phyloP scores from a whole-genome alignment of 2,329 filamentous ascomycete species.

The Penicillium sp. region DNA sequence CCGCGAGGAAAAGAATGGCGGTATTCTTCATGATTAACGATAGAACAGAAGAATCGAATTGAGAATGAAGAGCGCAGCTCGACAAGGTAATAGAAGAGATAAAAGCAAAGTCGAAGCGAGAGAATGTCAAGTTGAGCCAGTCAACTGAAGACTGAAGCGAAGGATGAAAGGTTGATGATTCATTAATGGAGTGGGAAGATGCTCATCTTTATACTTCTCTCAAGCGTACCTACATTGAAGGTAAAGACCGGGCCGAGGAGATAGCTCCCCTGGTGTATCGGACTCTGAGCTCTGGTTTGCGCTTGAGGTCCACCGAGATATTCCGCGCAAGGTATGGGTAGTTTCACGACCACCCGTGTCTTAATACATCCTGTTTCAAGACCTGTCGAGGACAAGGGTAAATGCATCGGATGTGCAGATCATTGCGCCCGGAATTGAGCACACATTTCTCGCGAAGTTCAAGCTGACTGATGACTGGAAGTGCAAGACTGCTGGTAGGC shows the following conservation, averaged over 20 bases:
- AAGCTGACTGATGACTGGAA: neutral
- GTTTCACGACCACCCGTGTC: neutral
- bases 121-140: slow-evolving; percentile 13
- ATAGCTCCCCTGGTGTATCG: neutral
- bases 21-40: slow-evolving; percentile 15
- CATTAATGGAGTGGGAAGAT: neutral
- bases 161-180: slow-evolving; percentile 8
- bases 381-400: neutral
- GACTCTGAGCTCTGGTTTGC: neutral
- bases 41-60: neutral
- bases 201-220: neutral
- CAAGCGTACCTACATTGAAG: neutral
- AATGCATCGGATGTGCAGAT: neutral
- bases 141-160: slow-evolving; percentile 11
- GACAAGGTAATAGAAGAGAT: neutral
- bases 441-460: neutral
- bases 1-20: slow-evolving; percentile 10
- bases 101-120: neutral
- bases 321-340: neutral
- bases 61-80: slow-evolving; percentile 6
- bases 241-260: neutral
- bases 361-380: neutral
- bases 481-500: too few species aligned
- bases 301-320: neutral
- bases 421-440: neutral